These are phyloP conservation scores for Epicoccum nigrum DNA, from an alignment of 2,329 filamentous ascomycete genomes.

Conservation along the genomic window DNA sequence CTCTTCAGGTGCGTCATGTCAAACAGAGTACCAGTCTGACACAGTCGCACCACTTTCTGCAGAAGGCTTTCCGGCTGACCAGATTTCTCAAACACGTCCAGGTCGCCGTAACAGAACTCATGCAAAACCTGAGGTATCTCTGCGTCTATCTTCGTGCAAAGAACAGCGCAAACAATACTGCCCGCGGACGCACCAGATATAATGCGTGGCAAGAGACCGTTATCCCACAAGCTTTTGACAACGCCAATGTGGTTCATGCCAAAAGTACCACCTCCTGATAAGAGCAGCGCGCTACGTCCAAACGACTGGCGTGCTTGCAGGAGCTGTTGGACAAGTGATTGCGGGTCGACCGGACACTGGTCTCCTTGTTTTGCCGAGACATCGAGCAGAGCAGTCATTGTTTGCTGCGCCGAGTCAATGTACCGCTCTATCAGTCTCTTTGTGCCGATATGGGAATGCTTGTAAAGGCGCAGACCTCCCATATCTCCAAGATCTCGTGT, in stretches of 20 bases:
- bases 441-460: constrained; percentile 82
- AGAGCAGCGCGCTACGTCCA: constrained; percentile 79
- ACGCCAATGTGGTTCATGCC: constrained; percentile 94
- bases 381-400: constrained; percentile 74
- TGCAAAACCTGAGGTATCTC: constrained; percentile 74
- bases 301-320: constrained; percentile 78
- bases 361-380: constrained; percentile 57
- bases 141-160: constrained; percentile 78
- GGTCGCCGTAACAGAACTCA: constrained; percentile 77
- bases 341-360: constrained; percentile 63
- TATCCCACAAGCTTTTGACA: constrained; percentile 78
- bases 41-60: constrained; percentile 71
- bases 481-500: constrained; percentile 84
- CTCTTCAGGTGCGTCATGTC: constrained; percentile 81
- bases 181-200: constrained; percentile 88
- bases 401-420: constrained; percentile 77
- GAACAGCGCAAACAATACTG: constrained; percentile 81
- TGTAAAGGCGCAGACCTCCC: constrained; percentile 81
- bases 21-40: constrained; percentile 84
- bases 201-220: constrained; percentile 78
- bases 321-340: constrained; percentile 69
- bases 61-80: constrained; percentile 66
- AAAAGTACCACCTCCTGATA: constrained; percentile 87
- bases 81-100: constrained; percentile 77
- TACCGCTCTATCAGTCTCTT: constrained; percentile 88